phyloP scores from a whole-genome alignment of 768 basidiomycete species.

The Sporobolomyces pararoseus region DNA sequence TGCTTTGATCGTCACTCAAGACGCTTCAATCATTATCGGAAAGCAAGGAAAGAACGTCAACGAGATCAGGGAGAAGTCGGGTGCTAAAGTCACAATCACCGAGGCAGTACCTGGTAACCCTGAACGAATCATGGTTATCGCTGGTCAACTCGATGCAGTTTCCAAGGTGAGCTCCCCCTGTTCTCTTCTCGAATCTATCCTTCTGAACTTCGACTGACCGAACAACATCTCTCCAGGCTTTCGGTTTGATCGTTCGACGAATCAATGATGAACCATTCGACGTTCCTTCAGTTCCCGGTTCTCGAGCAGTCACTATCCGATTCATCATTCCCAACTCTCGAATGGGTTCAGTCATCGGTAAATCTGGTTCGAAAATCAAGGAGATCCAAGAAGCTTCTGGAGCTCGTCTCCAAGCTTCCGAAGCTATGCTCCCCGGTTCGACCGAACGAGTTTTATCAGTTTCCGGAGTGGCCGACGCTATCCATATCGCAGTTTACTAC shows the following conservation, averaged over 20 bases:
- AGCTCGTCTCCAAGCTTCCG: slow-evolving; percentile 90
- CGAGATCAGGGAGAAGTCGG: slow-evolving; percentile 96
- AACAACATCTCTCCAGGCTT: no score
- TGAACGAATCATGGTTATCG: slow-evolving; percentile 96
- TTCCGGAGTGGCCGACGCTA: slow-evolving; percentile 96
- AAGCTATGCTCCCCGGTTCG: slow-evolving; percentile 98
- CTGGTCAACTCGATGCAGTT: slow-evolving; percentile 94
- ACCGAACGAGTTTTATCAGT: slow-evolving; percentile 98
- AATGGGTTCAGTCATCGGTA: slow-evolving; percentile 98
- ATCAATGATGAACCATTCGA: slow-evolving; percentile 99
- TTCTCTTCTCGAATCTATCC: neutral
- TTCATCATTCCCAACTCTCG: slow-evolving; percentile 98
- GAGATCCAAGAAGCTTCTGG: slow-evolving; percentile 99
- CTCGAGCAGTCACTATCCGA: slow-evolving; percentile 97
- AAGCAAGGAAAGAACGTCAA: slow-evolving; percentile 93
- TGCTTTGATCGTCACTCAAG: slow-evolving; percentile 96
- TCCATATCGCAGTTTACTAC: slow-evolving; percentile 99
- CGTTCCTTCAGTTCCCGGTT: slow-evolving; percentile 93
- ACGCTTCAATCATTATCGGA: slow-evolving; percentile 98
- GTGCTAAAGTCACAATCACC: slow-evolving; percentile 91
- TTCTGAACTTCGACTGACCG: no score
- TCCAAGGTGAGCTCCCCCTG: slow-evolving; percentile 68
- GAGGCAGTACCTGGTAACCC: slow-evolving; percentile 99
- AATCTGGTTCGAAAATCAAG: slow-evolving; percentile 95
- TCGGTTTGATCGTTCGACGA: slow-evolving; percentile 94